Evolutionary conservation across 2,329 filamentous ascomycete genomes (phyloP).

Genomic region (Cytospora paraplurivora): DNA sequence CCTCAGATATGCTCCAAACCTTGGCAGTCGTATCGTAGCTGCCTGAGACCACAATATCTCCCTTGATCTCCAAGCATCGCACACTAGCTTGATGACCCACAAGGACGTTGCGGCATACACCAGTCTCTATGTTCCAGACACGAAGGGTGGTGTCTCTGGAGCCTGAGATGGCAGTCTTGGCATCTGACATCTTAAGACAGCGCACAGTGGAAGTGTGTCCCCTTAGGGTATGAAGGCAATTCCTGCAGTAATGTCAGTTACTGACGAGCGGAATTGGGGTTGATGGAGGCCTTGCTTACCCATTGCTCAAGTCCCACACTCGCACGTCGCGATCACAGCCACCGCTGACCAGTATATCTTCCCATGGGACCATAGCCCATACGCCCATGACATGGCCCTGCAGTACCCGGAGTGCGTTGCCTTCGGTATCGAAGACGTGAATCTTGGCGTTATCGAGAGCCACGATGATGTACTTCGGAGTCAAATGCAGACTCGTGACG

Average conservation of each 20-base stretch:
- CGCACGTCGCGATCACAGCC: slow-evolving; percentile 95
- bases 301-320: slow-evolving; percentile 94
- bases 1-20: slow-evolving; percentile 97
- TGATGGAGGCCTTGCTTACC: slow-evolving; percentile 56
- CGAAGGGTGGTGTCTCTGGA: slow-evolving; percentile 92
- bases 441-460: slow-evolving; percentile 98
- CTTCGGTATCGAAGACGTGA: slow-evolving; percentile 93
- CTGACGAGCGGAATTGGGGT: too few relatives aligned
- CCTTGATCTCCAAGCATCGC: slow-evolving; percentile 91
- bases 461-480: slow-evolving; percentile 94
- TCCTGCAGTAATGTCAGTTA: slow-evolving; percentile 50
- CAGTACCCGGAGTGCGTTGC: slow-evolving; percentile 82
- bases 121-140: slow-evolving; percentile 91
- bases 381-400: slow-evolving; percentile 98
- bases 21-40: slow-evolving; percentile 97
- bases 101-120: slow-evolving; percentile 86
- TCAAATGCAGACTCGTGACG: slow-evolving; percentile 92
- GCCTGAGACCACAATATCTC: slow-evolving; percentile 95
- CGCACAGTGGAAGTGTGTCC: slow-evolving; percentile 96
- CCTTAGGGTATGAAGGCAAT: slow-evolving; percentile 78
- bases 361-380: slow-evolving; percentile 99
- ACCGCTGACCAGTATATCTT: slow-evolving; percentile 90
- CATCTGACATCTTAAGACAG: slow-evolving; percentile 96
- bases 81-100: slow-evolving; percentile 96
- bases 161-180: slow-evolving; percentile 91